Evolutionary conservation across 1,139 yeast genomes (phyloP), one percentile per base, ranked within the genome.

Genomic region (Candida sanyaensis): DNA sequence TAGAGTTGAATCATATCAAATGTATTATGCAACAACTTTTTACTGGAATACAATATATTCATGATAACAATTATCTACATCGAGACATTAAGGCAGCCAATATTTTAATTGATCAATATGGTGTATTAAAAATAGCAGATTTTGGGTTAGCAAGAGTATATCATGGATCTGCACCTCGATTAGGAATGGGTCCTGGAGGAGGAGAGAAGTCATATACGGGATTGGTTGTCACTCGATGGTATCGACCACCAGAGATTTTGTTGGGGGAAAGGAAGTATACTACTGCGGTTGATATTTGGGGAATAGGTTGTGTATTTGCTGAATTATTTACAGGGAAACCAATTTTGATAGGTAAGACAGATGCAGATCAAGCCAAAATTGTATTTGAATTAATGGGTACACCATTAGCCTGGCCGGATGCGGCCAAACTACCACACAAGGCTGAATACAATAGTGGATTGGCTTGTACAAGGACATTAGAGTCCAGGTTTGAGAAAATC

Each of bases 251-350:
- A 0, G 97, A 93, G 64, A 75, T 93, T 23, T 77, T 93, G 24
- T 68, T 93, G 46, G 97, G 97, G n/a, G 1, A 91, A 57, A 75
- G 87, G 52, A 75, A 79, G 50, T 93, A 93, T 62, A 91, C 98
- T 2, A 88, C 97, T 0, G 96, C 98, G 0, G 92, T 93, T 17
- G 97, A 93, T 67, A 78, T 93, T 68, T 93, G 99, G 99, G 98
- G 98, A 1, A 81, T 89, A 10, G 99, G 99, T 2, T 95, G 99
- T 69, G 96, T 95, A 0, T 85, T 95, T 65, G 99, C 91, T 0
- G 99, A 95, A 65, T 75, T 92, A 60, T 93, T 88, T 68, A 82
- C 83, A 37, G 80, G 83, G 50, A 81, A 79, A 54, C 99, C 99
- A 0, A 88, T 95, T 17, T 68, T 95, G 44, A 91, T 83, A 43